Evolutionary conservation across 768 basidiomycete species (phyloP), one percentile per base, ranked within the genome.

Genomic region (Boletus tylopilopsis): DNA sequence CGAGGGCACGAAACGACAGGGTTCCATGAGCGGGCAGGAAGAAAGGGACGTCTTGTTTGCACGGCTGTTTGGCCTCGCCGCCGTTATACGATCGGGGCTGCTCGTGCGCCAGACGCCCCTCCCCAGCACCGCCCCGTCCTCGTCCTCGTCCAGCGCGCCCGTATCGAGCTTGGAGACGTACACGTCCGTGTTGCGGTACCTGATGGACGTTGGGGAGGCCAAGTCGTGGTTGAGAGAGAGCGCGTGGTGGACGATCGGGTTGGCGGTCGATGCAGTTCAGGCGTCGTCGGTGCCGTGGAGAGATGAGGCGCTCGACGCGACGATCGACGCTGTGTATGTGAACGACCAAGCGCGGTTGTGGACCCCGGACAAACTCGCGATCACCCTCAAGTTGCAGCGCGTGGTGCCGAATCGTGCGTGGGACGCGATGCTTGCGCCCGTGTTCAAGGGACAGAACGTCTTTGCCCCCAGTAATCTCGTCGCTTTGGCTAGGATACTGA

Each of bases 41-140:
- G 90, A 94, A 69, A 83, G 95, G 50, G 95, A 99, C 67, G 71
- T 90, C 42, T 76, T 93, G 43, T 97, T 99, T 64, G 94, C 93
- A 10, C 83, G 91, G 23, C 74, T 99, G 11, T 96, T 98, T 65
- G 95, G 95, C 16, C 73, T 96, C 50, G 85, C 84, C 16, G 76
- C 92, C 15, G 74, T 97, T 59, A 79, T 95, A 46, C 86, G 89
- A 51, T 97, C 95, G 3, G 84, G 89, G 21, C 74, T 94, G 40
- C 74, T 94, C 45, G 80, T 87, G 33, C 82, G 86, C 45, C 71
- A 75, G 23, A 76, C 66, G 6, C 76, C 84, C 3, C 67, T 85
- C 6, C 73, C 75, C 10, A 70, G 73, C 19, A 78, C 81, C 33
- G 72, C 77, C 9, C 76, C 81, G 21, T 37, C 35, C 13, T 77